Percentiles rank a stretch among this genome's conserved stretches.
phyloP scores from a whole-genome alignment of 441 rosid genomes.

The Croton laevigatus region DNA sequence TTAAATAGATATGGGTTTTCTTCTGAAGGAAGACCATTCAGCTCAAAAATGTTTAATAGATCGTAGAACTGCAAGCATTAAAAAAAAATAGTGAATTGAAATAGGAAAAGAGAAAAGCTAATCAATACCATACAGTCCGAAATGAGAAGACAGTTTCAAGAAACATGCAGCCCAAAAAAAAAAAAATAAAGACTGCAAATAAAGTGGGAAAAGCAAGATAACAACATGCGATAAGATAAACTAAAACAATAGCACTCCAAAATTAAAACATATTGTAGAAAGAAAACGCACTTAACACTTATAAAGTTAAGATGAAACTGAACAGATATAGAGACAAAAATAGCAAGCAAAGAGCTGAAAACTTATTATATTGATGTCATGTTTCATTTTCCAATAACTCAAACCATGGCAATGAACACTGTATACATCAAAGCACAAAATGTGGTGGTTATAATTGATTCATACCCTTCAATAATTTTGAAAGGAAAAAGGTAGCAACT shows the following conservation, averaged over 20 bases:
- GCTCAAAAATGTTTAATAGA: constrained; percentile 87
- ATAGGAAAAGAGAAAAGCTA: constrained; percentile 8
- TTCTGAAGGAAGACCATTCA: constrained; percentile 95
- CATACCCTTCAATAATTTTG: not conserved
- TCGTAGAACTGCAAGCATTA: constrained; percentile 85
- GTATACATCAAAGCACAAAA: not conserved
- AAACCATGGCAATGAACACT: not conserved
- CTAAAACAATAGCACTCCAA: not conserved
- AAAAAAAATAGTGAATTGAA: constrained; percentile 10
- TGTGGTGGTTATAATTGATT: not conserved
- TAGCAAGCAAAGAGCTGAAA: not conserved
- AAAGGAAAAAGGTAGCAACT: not conserved
- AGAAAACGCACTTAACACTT: no score
- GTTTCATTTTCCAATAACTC: not conserved
- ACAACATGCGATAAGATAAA: not conserved
- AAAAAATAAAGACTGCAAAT: not conserved
- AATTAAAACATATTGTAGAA: not conserved
- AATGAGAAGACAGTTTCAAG: constrained; percentile 11
- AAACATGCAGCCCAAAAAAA: not conserved
- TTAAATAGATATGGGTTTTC: constrained; percentile 94
- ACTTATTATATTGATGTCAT: not conserved
- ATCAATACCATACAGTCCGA: constrained; percentile 14
- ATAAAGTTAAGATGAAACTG: not conserved
- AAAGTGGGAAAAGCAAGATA: not conserved
- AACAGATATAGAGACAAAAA: not conserved